phyloP scores from a whole-genome alignment of 2,329 filamentous ascomycete genomes.

The Hymenoscyphus infarciens region DNA sequence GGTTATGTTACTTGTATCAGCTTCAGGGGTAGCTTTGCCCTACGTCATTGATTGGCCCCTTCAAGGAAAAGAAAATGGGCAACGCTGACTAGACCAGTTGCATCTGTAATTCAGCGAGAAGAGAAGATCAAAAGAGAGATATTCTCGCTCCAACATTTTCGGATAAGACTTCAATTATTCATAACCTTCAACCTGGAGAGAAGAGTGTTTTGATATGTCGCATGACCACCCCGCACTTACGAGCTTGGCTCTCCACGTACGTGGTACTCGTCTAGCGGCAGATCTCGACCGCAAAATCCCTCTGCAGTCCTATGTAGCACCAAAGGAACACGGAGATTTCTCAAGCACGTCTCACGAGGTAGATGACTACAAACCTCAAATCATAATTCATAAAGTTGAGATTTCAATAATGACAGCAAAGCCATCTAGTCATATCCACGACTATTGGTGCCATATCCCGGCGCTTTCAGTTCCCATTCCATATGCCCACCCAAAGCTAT shows the following conservation, averaged over 20 bases:
- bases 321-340: not conserved
- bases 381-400: conserved; percentile 2
- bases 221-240: conserved; percentile 2
- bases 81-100: not conserved
- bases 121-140: not conserved
- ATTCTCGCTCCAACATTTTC: not conserved
- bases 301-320: not conserved
- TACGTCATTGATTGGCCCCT: conserved; percentile 3
- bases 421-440: conserved; percentile 15
- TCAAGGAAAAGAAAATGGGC: not conserved
- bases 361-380: not conserved
- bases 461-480: not conserved
- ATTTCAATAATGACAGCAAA: conserved; percentile 12
- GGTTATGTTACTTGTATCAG: too few species aligned
- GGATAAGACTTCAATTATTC: not conserved
- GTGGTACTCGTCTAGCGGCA: not conserved
- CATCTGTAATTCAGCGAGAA: not conserved
- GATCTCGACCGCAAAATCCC: not conserved
- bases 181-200: not conserved
- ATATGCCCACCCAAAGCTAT: conserved; percentile 10
- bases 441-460: conserved; percentile 5
- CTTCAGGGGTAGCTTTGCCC: not conserved
- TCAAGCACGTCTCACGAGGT: too few species aligned
- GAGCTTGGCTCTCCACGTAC: not conserved
- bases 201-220: not conserved